These are phyloP conservation scores for Acanthamoeba quina DNA, from an alignment of 208 protist genomes.

Conservation along the genomic window DNA sequence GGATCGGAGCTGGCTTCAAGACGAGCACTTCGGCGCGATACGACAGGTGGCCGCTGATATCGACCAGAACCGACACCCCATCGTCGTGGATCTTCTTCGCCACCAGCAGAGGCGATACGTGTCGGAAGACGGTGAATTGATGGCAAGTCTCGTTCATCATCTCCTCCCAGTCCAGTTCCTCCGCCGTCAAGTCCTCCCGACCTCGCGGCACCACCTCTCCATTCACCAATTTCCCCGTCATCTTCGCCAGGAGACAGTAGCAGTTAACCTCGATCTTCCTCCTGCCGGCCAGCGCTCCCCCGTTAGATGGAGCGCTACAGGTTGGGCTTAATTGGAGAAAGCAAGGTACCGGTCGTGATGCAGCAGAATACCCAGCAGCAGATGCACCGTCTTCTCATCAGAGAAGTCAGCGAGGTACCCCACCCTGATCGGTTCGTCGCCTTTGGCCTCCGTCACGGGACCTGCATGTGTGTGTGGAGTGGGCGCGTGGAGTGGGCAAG, in stretches of 20 bases:
- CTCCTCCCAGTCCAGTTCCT: not conserved
- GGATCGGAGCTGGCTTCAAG: not conserved
- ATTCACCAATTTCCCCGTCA: no score
- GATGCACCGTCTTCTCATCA: not conserved
- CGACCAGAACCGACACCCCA: not conserved
- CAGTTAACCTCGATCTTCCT: not conserved
- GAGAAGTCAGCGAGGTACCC: not conserved
- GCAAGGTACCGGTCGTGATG: not conserved
- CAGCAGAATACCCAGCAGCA: not conserved
- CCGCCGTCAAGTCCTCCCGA: not conserved
- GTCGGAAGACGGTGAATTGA: not conserved
- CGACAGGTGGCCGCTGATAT: not conserved
- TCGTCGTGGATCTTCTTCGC: not conserved
- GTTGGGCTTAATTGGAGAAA: not conserved
- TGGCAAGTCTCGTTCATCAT: conserved; percentile 16
- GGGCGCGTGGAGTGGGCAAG: no score
- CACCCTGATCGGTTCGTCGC: not conserved
- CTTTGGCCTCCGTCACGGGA: not conserved
- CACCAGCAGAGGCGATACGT: not conserved
- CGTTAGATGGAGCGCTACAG: no score
- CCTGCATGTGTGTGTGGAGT: not conserved
- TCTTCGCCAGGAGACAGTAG: not conserved
- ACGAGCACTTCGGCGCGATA: not conserved
- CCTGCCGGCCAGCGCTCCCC: not conserved
- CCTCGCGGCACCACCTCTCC: not conserved